These are phyloP conservation scores for Globisporangium sylvaticum DNA, from an alignment of 352 stramenopile species.

Conservation along the genomic window DNA sequence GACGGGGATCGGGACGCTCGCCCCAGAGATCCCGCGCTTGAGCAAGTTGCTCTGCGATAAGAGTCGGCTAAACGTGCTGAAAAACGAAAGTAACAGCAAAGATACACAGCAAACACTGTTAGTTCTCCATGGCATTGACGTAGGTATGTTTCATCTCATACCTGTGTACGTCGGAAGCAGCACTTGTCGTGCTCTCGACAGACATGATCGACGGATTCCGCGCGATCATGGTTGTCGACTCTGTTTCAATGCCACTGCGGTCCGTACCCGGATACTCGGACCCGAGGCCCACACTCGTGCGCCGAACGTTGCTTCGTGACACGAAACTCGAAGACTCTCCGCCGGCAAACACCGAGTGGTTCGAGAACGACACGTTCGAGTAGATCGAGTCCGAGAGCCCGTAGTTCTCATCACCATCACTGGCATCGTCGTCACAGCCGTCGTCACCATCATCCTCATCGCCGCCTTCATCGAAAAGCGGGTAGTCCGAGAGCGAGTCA, in stretches of 20 bases:
- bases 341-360: slow-evolving; percentile 24
- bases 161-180: slow-evolving; percentile 25
- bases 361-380: slow-evolving; percentile 47
- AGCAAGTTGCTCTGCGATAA: slow-evolving; percentile 59
- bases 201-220: slow-evolving; percentile 25
- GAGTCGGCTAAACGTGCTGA: slow-evolving; percentile 54
- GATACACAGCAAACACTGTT: not conserved
- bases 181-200: slow-evolving; percentile 34
- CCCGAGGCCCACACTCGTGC: slow-evolving; percentile 10
- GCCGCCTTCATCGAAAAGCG: slow-evolving; percentile 55
- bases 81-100: not conserved
- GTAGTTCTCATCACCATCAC: slow-evolving; percentile 25
- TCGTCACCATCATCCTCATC: slow-evolving; percentile 12
- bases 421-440: slow-evolving; percentile 20
- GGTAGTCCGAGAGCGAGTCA: slow-evolving; percentile 72
- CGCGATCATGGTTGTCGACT: slow-evolving; percentile 18
- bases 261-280: slow-evolving; percentile 8
- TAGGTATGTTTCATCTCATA: not conserved
- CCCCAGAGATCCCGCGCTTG: slow-evolving; percentile 36
- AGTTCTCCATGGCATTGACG: not conserved
- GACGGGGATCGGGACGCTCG: slow-evolving; percentile 26
- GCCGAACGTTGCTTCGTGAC: slow-evolving; percentile 20
- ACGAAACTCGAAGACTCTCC: slow-evolving; percentile 11
- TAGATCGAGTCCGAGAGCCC: slow-evolving; percentile 59
- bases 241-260: slow-evolving; percentile 17